A percentile compares a stretch with the other conserved stretches of the same genome.
Conservation (phyloP, 1,284 basidiomycete species). For the Leccinum fuscescens region DNA sequence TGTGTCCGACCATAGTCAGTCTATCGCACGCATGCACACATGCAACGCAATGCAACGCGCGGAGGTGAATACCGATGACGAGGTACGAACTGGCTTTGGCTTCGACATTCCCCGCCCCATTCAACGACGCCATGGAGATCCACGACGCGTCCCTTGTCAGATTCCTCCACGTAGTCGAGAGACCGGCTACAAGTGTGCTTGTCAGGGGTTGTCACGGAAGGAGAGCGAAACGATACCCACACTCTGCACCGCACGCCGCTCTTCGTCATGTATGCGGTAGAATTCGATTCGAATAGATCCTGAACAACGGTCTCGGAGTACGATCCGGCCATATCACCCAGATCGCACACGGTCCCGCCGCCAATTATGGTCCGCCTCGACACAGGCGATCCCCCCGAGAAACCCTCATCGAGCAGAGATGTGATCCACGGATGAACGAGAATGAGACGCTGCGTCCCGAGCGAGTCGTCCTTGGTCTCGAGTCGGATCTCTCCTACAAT, state of each 20-base stretch:
- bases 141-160: neutral
- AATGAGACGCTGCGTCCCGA: no score
- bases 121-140: conserved; percentile 10
- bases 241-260: neutral
- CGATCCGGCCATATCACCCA: no score
- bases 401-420: no score
- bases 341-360: no score
- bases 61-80: neutral
- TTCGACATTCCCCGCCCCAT: neutral
- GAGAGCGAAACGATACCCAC: neutral
- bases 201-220: neutral
- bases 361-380: no score
- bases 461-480: no score
- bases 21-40: neutral
- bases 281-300: neutral
- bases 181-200: conserved; percentile 6
- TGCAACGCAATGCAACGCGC: neutral
- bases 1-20: conserved; percentile 10
- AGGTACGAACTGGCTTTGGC: conserved; percentile 15
- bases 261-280: neutral
- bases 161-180: conserved; percentile 7
- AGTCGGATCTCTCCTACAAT: no score
- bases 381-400: no score
- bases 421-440: no score
- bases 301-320: no score